These are phyloP conservation scores for Linum lewisii DNA, from an alignment of 345 rosid genomes.

Conservation along the genomic window DNA sequence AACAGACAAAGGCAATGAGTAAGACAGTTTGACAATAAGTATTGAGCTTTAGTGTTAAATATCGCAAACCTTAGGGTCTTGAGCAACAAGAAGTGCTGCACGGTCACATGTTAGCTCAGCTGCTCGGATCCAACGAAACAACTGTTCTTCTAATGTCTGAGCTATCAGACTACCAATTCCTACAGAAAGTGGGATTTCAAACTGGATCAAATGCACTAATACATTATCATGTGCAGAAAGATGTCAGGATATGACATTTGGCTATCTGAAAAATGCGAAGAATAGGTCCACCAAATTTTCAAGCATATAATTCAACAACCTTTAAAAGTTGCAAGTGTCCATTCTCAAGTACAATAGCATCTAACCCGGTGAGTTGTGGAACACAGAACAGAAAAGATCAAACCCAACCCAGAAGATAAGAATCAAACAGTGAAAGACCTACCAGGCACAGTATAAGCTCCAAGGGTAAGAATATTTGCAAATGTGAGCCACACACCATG, in stretches of 20 bases:
- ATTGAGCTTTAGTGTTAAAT: not conserved
- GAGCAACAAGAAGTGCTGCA: constrained; percentile 95
- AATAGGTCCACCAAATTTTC: too few relatives aligned
- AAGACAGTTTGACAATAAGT: not conserved
- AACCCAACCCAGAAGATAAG: not conserved
- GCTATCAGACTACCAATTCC: constrained; percentile 85
- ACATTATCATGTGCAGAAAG: not conserved
- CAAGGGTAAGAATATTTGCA: constrained; percentile 86
- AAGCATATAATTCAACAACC: too few relatives aligned
- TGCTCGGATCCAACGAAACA: constrained; percentile 84
- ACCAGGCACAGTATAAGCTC: constrained; percentile 92
- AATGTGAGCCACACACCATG: constrained; percentile 98
- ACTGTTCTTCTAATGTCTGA: constrained; percentile 72
- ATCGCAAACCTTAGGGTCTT: constrained; percentile 69
- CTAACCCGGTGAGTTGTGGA: not conserved
- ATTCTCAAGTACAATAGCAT: not conserved
- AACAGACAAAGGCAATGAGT: constrained; percentile 5
- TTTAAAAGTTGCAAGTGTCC: too few relatives aligned
- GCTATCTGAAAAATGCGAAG: too few relatives aligned
- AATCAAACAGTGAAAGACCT: constrained; percentile 20
- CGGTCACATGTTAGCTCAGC: constrained; percentile 98
- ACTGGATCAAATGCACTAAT: not conserved
- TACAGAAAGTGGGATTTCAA: constrained; percentile 18
- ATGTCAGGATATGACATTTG: too few relatives aligned
- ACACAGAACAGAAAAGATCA: too few relatives aligned